Percentiles rank a stretch among this genome's conserved stretches.
Evolutionary conservation across 169 alveolate genomes (phyloP).

Genomic region (Eimeria tenella): DNA sequence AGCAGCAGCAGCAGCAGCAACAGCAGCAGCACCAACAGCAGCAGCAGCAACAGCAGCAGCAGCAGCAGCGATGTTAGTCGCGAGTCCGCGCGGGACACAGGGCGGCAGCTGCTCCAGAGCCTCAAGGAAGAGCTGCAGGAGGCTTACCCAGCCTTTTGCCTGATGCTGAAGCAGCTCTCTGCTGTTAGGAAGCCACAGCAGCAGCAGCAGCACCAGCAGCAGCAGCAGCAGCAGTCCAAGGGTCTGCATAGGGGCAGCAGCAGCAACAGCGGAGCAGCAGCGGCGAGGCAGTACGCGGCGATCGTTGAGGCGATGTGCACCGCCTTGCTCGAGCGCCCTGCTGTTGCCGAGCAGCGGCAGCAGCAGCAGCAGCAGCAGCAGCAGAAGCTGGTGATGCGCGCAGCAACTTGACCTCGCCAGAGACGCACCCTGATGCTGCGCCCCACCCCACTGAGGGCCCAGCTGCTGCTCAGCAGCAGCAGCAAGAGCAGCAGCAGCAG

Average conservation of each 20-base stretch:
- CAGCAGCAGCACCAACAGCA: conserved; percentile 38
- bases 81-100: not conserved
- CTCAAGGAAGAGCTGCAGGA: not conserved
- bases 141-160: not conserved
- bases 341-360: not conserved
- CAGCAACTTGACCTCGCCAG: not conserved
- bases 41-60: not conserved
- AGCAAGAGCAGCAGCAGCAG: not conserved
- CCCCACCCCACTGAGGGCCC: too few species aligned
- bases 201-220: not conserved
- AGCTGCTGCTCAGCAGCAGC: not conserved
- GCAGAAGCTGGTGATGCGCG: not conserved
- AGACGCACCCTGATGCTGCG: too few species aligned
- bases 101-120: not conserved
- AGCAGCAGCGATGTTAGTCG: not conserved
- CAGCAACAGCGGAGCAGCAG: conserved; percentile 4
- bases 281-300: not conserved
- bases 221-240: not conserved
- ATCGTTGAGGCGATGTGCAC: not conserved
- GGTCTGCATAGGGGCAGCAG: not conserved
- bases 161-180: not conserved
- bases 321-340: not conserved
- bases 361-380: conserved; percentile 44
- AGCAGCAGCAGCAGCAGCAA: not conserved
- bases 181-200: too few species aligned